Base-by-base conservation (phyloP, 2,329 filamentous ascomycete species). In the Scedosporium apiospermum region DNA sequence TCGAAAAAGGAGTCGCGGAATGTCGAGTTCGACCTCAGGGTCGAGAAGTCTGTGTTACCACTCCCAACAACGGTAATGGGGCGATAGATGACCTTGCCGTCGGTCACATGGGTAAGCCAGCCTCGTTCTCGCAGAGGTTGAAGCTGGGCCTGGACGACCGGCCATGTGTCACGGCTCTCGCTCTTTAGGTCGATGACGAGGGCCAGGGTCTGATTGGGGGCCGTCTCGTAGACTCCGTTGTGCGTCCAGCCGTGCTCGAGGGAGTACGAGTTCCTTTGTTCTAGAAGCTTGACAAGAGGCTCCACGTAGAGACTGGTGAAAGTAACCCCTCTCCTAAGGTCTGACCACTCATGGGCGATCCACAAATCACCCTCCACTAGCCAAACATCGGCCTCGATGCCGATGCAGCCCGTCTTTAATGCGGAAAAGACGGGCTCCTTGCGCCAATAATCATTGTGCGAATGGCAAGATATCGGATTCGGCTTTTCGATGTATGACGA, bases 171-270 rank as follows among this genome's bases (percentile, higher is more conserved):
- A 3, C 72, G 69, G 1, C 80, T 82, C 27, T 78, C 71, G 2
- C 80, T 85, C 73, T 92, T 92, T 69, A 91, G 75, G 71, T 92
- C 89, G 34, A 92, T 79, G 4, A 91, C 78, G 3, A 92, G 77
- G 4, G 83, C 77, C 0, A 90, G 72, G 0, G 83, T 79, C 67
- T 84, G 82, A 1, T 69, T 68, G 0, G 83, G 80, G 64, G 80
- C 74, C 7, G 73, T 73, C 66, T 82, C 76, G 67, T 85, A 88
- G 7, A 91, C 74, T 12, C 88, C 88, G 65, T 30, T 27, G 18
- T 49, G 6, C 18, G 60, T 38, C 60, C 60, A 61, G 27, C 61
- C 61, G 4, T 49, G 6, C 14, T 14, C 21, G 14, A 38, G 53
- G 6, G 30, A 58, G 4, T 75, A 68, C 0, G 78, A 77, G 1